Conservation (phyloP, 1,284 basidiomycete species). For the Takashimella koratensis region DNA sequence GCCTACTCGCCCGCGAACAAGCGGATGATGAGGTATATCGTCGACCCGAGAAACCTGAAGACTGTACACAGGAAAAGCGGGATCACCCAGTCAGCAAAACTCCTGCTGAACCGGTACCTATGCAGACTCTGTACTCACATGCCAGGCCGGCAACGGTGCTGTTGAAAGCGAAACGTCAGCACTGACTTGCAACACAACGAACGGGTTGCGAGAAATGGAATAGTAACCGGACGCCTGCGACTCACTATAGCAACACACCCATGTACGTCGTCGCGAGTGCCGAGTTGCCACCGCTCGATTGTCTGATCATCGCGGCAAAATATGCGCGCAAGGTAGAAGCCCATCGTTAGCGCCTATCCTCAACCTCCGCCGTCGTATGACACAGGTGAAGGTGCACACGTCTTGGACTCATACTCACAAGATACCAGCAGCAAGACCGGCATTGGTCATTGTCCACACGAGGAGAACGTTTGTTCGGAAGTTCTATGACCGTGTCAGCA, state of each 20-base stretch:
- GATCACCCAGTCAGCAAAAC: conserved; percentile 4
- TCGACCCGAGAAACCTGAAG: conserved; percentile 74
- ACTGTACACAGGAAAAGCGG: conserved; percentile 58
- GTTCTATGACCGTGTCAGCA: no score
- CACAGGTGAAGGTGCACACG: no score
- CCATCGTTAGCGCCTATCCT: no score
- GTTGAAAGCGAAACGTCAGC: conserved; percentile 51
- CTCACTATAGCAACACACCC: conserved; percentile 43
- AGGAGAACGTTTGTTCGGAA: conserved; percentile 72
- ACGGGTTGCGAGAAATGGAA: no score
- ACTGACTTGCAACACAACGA: conserved; percentile 29
- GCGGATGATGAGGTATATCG: conserved; percentile 71
- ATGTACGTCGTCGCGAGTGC: conserved; percentile 46
- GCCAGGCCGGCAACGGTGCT: conserved; percentile 77
- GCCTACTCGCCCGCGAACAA: conserved; percentile 75
- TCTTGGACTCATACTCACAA: conserved; percentile 59
- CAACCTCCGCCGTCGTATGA: no score
- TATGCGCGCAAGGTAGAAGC: neutral
- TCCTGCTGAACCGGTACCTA: conserved; percentile 1
- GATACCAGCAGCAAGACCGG: conserved; percentile 67
- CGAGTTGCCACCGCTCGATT: conserved; percentile 30
- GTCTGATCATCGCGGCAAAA: conserved; percentile 13
- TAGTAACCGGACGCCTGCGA: conserved; percentile 1
- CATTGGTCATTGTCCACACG: conserved; percentile 76
- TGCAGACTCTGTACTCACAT: conserved; percentile 55